Conservation (phyloP, 352 stramenopile species). For the Phytophthora quininea region DNA sequence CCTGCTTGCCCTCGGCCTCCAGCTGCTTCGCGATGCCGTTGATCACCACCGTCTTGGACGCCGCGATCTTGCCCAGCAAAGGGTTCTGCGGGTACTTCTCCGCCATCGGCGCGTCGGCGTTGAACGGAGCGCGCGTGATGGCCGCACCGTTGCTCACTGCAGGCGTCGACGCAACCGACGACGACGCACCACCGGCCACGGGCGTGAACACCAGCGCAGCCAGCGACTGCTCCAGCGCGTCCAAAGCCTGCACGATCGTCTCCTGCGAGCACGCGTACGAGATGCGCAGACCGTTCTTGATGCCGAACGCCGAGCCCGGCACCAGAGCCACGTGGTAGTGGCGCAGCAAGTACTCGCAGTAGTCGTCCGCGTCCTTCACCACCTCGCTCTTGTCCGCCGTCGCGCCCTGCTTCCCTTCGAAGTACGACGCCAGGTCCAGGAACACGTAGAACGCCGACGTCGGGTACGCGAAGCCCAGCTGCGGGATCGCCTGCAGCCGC, state of each 20-base stretch:
- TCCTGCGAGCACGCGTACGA: slow-evolving; percentile 97
- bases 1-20: slow-evolving; percentile 91
- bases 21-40: slow-evolving; percentile 96
- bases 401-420: slow-evolving; percentile 59
- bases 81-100: slow-evolving; percentile 78
- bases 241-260: slow-evolving; percentile 67
- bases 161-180: not conserved
- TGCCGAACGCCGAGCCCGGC: slow-evolving; percentile 95
- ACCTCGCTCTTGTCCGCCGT: slow-evolving; percentile 50
- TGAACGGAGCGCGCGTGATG: not conserved
- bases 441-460: slow-evolving; percentile 97
- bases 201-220: slow-evolving; percentile 42
- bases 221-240: slow-evolving; percentile 72
- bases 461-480: slow-evolving; percentile 86
- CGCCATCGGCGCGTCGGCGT: slow-evolving; percentile 31
- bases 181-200: not conserved
- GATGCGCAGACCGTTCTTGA: slow-evolving; percentile 92
- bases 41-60: slow-evolving; percentile 94
- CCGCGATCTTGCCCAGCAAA: slow-evolving; percentile 84
- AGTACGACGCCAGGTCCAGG: slow-evolving; percentile 88
- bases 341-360: slow-evolving; percentile 94
- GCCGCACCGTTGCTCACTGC: not conserved
- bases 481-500: slow-evolving; percentile 83
- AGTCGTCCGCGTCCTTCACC: slow-evolving; percentile 65
- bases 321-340: slow-evolving; percentile 94